Conservation (phyloP, 495 filamentous ascomycete species). For the Penicillium goetzii region DNA sequence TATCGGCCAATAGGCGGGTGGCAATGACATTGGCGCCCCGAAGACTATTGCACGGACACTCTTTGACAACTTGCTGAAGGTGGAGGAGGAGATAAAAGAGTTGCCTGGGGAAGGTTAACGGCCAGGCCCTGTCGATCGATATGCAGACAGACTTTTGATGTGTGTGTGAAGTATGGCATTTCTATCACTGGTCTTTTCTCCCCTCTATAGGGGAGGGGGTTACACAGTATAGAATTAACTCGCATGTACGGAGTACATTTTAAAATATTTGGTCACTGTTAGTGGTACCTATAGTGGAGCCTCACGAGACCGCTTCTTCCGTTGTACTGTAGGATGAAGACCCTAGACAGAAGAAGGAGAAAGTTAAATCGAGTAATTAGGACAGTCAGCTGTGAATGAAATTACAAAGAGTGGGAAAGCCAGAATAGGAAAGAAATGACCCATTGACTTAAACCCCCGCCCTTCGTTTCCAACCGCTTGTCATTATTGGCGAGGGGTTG, state of each 20-base stretch:
- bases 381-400: background rate
- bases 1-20: conserved; percentile 13
- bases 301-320: background rate
- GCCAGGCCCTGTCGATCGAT: conserved; percentile 18
- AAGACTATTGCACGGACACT: conserved; percentile 3
- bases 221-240: background rate
- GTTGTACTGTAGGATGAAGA: background rate
- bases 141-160: background rate
- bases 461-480: background rate
- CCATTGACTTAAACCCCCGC: background rate
- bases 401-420: too few species aligned
- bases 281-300: background rate
- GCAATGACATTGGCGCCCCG: background rate
- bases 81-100: background rate
- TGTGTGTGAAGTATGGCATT: background rate
- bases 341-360: background rate
- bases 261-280: background rate
- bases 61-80: conserved; percentile 10
- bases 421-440: background rate
- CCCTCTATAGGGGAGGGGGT: background rate
- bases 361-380: background rate
- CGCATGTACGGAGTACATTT: background rate
- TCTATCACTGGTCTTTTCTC: background rate
- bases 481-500: background rate
- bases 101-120: conserved; percentile 5